Percentiles rank a stretch among this genome's conserved stretches.
phyloP scores from a whole-genome alignment of 2,329 filamentous ascomycete genomes.

The Colletotrichum lindemuthianum region DNA sequence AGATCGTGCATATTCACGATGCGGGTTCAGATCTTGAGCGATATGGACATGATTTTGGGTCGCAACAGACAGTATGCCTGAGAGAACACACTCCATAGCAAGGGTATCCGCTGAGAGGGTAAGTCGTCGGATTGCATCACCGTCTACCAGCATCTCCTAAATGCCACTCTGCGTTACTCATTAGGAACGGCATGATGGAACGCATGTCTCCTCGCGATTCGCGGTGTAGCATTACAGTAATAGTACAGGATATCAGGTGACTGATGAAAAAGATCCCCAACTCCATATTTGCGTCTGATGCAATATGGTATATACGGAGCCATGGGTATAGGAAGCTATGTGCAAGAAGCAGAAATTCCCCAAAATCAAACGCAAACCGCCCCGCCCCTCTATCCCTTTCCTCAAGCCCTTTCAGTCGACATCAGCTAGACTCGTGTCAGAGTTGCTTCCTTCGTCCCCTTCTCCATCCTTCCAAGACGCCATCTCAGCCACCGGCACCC shows the following conservation, averaged over 20 bases:
- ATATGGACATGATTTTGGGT: too few relatives aligned
- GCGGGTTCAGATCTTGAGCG: too few relatives aligned
- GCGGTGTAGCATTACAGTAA: constrained; percentile 30
- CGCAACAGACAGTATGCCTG: too few relatives aligned
- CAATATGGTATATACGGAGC: constrained; percentile 17
- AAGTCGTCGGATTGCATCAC: too few relatives aligned
- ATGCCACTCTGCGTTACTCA: not conserved
- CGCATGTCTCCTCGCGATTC: constrained; percentile 9
- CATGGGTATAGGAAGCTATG: constrained; percentile 19
- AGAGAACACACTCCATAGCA: too few relatives aligned
- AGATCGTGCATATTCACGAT: too few relatives aligned
- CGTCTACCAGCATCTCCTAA: not conserved
- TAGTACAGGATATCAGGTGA: constrained; percentile 32
- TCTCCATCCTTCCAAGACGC: constrained; percentile 62
- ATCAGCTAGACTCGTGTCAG: constrained; percentile 41
- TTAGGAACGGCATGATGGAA: not conserved
- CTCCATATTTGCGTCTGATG: constrained; percentile 15
- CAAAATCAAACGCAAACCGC: not conserved
- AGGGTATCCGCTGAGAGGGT: too few relatives aligned
- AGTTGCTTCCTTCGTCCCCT: constrained; percentile 46
- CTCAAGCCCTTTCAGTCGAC: constrained; percentile 41
- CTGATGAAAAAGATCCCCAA: constrained; percentile 25
- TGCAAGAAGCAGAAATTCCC: constrained; percentile 28
- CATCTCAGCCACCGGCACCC: constrained; percentile 73
- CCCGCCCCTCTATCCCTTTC: not conserved